Evolutionary conservation across 768 basidiomycete species (phyloP).

Genomic region (Leccinum arenicola): DNA sequence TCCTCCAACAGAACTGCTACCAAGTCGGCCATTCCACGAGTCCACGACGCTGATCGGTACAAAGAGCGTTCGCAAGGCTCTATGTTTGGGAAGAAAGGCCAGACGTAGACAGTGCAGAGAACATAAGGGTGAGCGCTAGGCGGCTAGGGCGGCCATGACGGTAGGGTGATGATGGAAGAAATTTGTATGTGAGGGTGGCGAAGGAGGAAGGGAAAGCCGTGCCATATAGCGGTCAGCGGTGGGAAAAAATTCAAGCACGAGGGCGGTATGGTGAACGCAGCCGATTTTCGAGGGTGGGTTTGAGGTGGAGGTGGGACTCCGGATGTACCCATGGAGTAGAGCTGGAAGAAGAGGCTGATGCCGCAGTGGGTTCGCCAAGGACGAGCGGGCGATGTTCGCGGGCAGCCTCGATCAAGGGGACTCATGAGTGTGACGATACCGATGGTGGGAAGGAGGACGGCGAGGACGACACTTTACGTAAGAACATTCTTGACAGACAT

Average conservation of each 20-base stretch:
- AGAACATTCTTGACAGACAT: background rate
- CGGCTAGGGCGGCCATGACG: constrained; percentile 14
- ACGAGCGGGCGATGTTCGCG: constrained; percentile 34
- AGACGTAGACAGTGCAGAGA: constrained; percentile 24
- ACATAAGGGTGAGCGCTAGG: constrained; percentile 12
- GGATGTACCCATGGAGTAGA: constrained; percentile 36
- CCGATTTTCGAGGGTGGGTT: constrained; percentile 27
- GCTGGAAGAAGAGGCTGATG: constrained; percentile 42
- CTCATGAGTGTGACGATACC: constrained; percentile 23
- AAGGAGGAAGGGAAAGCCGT: constrained; percentile 48
- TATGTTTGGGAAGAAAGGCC: constrained; percentile 10
- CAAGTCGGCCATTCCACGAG: background rate
- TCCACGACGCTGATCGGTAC: constrained; percentile 3
- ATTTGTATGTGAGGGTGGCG: constrained; percentile 37
- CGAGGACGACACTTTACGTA: background rate
- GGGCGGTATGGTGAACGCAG: constrained; percentile 42
- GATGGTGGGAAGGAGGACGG: constrained; percentile 2
- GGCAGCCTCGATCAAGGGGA: constrained; percentile 44
- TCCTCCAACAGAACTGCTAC: constrained; percentile 1
- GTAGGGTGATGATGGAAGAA: constrained; percentile 30
- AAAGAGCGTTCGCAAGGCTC: constrained; percentile 12
- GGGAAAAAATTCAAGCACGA: constrained; percentile 41
- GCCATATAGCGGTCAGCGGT: constrained; percentile 51
- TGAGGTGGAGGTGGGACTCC: background rate
- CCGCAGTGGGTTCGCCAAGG: constrained; percentile 41